These are phyloP conservation scores for Solanum aculeatissimum DNA, from an alignment of 305 asterid genomes.

Conservation along the genomic window DNA sequence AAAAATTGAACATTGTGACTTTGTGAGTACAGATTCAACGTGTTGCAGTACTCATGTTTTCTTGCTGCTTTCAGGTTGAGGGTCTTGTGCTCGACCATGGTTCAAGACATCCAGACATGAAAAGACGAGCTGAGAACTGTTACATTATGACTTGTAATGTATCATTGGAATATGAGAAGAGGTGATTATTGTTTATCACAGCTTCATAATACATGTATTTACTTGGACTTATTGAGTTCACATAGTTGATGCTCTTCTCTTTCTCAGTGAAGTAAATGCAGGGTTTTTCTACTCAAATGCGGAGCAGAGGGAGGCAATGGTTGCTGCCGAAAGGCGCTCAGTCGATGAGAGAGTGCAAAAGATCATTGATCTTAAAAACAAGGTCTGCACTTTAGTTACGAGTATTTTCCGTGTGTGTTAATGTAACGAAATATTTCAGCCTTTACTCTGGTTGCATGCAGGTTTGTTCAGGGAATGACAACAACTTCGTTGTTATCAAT, in stretches of 20 bases:
- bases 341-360: constrained; percentile 93
- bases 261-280: constrained; percentile 86
- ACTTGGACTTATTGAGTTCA: neutral
- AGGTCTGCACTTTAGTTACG: constrained; percentile 28
- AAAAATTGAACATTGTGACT: neutral
- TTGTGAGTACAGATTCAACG: neutral
- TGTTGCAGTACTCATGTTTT: neutral
- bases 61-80: constrained; percentile 51
- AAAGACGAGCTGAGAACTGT: constrained; percentile 93
- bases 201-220: neutral
- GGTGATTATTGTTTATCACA: constrained; percentile 32
- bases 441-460: constrained; percentile 22
- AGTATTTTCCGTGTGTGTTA: neutral
- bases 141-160: constrained; percentile 82
- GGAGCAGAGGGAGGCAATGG: constrained; percentile 97
- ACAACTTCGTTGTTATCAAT: constrained; percentile 76
- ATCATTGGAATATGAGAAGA: constrained; percentile 93
- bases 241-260: constrained; percentile 1
- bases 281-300: constrained; percentile 96
- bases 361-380: constrained; percentile 74
- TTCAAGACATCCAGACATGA: constrained; percentile 99
- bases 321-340: constrained; percentile 88
- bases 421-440: neutral
- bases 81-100: constrained; percentile 99
- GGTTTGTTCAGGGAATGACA: constrained; percentile 66